Conservation (phyloP, 441 rosid species). For the Brassica hybrid region DNA sequence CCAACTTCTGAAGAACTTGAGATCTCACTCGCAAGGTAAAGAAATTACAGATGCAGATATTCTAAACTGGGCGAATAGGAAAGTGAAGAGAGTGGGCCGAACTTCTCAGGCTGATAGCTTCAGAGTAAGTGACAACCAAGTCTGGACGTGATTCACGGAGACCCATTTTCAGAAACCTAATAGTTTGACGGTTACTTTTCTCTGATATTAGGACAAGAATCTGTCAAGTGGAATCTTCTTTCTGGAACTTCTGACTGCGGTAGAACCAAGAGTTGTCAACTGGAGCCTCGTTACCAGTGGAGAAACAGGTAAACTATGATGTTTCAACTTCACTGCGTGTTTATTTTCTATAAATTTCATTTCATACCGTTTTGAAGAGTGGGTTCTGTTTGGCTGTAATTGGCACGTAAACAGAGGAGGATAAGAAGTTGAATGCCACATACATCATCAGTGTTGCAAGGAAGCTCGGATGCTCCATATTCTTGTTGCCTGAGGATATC, state of each 20-base stretch:
- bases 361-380: conserved; percentile 1
- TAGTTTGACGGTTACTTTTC: conserved; percentile 19
- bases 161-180: conserved; percentile 25
- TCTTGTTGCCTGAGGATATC: conserved; percentile 97
- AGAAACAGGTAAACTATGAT: conserved; percentile 62
- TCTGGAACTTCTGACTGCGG: conserved; percentile 86
- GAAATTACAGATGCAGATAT: conserved; percentile 92
- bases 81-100: conserved; percentile 77
- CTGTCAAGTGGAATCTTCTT: conserved; percentile 87
- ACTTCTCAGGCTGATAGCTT: conserved; percentile 83
- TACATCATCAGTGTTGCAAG: conserved; percentile 96
- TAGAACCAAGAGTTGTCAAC: conserved; percentile 95
- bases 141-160: conserved; percentile 5
- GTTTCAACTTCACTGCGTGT: neutral
- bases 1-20: conserved; percentile 87
- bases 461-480: conserved; percentile 97
- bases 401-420: conserved; percentile 72
- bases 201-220: conserved; percentile 69
- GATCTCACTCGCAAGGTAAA: conserved; percentile 87
- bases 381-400: conserved; percentile 29
- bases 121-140: conserved; percentile 59
- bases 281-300: conserved; percentile 92
- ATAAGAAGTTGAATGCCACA: conserved; percentile 91
- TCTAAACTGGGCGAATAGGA: conserved; percentile 84
- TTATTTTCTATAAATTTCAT: neutral